phyloP scores from a whole-genome alignment of 1,284 basidiomycete species.

The Filobasidium uniguttulatum region DNA sequence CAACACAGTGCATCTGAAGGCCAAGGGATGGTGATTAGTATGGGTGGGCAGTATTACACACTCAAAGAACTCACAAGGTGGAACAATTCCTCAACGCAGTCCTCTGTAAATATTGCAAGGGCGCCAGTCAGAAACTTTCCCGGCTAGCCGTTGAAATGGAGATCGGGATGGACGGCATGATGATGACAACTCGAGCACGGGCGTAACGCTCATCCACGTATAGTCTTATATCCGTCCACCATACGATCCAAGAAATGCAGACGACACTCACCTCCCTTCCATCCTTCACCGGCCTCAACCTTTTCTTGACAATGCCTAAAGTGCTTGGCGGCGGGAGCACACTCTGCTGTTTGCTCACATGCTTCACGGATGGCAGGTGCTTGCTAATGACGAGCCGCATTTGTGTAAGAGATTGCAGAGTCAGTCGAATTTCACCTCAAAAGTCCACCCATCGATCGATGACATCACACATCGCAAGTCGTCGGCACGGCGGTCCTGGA shows the following conservation, averaged over 20 bases:
- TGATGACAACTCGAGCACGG: too few species aligned
- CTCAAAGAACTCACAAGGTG: constrained; percentile 21
- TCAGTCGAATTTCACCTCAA: not conserved
- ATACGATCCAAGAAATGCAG: constrained; percentile 7
- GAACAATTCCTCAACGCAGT: constrained; percentile 26
- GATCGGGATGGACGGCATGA: too few species aligned
- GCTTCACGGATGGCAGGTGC: constrained; percentile 59
- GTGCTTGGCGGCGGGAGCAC: constrained; percentile 60
- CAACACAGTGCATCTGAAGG: constrained; percentile 71
- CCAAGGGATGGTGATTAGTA: constrained; percentile 36
- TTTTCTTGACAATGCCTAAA: constrained; percentile 85
- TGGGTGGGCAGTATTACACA: constrained; percentile 46
- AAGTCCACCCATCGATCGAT: too few species aligned
- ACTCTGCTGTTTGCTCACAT: constrained; percentile 55
- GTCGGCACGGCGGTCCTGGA: too few species aligned
- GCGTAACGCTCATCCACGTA: constrained; percentile 18
- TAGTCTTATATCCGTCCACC: constrained; percentile 2
- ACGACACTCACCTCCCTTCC: constrained; percentile 56
- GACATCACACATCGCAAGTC: too few species aligned
- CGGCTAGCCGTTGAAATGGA: too few species aligned
- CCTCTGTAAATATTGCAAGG: constrained; percentile 10
- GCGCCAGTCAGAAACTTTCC: too few species aligned
- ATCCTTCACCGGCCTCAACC: constrained; percentile 63
- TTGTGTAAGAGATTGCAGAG: not conserved
- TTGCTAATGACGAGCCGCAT: constrained; percentile 35